These are phyloP conservation scores for Geotrichum restrictum DNA, from an alignment of 1,139 yeast genomes.

Conservation along the genomic window DNA sequence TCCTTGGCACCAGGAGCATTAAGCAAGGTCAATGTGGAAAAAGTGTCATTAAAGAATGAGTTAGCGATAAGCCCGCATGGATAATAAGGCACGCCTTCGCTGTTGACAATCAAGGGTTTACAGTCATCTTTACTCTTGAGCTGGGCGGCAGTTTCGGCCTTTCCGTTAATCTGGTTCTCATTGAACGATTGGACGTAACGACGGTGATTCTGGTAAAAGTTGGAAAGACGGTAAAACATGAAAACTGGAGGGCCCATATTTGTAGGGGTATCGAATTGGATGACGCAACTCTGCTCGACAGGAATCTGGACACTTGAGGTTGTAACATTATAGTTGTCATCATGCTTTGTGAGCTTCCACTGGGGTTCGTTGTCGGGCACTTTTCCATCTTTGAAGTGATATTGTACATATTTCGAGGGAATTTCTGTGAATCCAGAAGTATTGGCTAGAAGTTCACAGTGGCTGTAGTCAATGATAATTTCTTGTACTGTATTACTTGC, in stretches of 20 bases:
- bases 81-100: slow-evolving; percentile 56
- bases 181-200: slow-evolving; percentile 86
- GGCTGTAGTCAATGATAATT: slow-evolving; percentile 72
- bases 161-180: slow-evolving; percentile 84
- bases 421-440: slow-evolving; percentile 53
- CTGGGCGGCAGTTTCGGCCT: slow-evolving; percentile 50
- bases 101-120: slow-evolving; percentile 65
- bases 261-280: slow-evolving; percentile 76
- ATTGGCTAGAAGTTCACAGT: slow-evolving; percentile 62
- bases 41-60: slow-evolving; percentile 86
- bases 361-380: slow-evolving; percentile 44
- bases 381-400: slow-evolving; percentile 46
- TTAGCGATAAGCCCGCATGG: slow-evolving; percentile 97
- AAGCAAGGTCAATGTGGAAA: slow-evolving; percentile 49
- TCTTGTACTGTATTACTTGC: slow-evolving; percentile 79
- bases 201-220: slow-evolving; percentile 90
- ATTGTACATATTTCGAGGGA: slow-evolving; percentile 54
- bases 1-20: slow-evolving; percentile 32
- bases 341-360: slow-evolving; percentile 61
- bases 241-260: slow-evolving; percentile 72
- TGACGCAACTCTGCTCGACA: slow-evolving; percentile 49
- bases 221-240: slow-evolving; percentile 73
- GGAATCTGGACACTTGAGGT: slow-evolving; percentile 21
- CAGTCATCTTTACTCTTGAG: slow-evolving; percentile 84
- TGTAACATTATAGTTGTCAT: slow-evolving; percentile 29